Base-by-base conservation (phyloP, 1,284 basidiomycete genomes). In the Sanguinoderma infundibulare region DNA sequence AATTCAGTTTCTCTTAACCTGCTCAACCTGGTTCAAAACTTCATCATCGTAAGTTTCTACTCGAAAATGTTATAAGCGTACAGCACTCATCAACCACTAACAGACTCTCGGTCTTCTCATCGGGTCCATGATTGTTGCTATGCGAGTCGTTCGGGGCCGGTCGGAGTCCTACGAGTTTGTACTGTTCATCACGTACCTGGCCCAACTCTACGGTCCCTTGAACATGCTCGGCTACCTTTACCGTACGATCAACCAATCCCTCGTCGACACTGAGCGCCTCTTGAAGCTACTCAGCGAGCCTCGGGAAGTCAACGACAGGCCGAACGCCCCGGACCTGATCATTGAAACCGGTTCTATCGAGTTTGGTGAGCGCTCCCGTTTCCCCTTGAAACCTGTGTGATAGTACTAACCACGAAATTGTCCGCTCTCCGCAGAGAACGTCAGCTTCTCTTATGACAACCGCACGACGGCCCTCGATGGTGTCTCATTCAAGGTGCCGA, bases 401-500 rank as follows among this genome's bases (percentile, higher is more conserved):
- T 17, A 24, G 65, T 42, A 60, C 44, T 36, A 30, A 38, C 53
- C 22, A 52, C 17, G 20, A 17, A 28, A 9, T 55, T 64, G 30
- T 60, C 52, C 26, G 26, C 26, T 24, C 14, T 57, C 46, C 55
- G 35, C 65, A 93, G 91, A 92, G 15, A 87, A 93, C 62, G 92
- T 94, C 63, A 84, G 76, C 69, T 94, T 95, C 77, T 89, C 89
- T 8, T 97, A 97, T 75, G 94, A 96, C 69, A 86, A 84, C 24
- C 86, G 86, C 57, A 83, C 81, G 35, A 84, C 84, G 46, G 94
- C 92, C 0, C 81, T 97, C 32, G 84, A 87, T 61, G 86, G 86
- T 24, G 82, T 98, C 53, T 93, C 89, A 8, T 97, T 97, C 82
- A 90, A 86, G 69, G 87, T 95, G 32, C 92, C 89, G 4, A 92